A percentile compares a stretch with the other conserved stretches of the same genome.
Evolutionary conservation across 2,329 filamentous ascomycete species (phyloP).

Genomic region (Xylariaceae sp.): DNA sequence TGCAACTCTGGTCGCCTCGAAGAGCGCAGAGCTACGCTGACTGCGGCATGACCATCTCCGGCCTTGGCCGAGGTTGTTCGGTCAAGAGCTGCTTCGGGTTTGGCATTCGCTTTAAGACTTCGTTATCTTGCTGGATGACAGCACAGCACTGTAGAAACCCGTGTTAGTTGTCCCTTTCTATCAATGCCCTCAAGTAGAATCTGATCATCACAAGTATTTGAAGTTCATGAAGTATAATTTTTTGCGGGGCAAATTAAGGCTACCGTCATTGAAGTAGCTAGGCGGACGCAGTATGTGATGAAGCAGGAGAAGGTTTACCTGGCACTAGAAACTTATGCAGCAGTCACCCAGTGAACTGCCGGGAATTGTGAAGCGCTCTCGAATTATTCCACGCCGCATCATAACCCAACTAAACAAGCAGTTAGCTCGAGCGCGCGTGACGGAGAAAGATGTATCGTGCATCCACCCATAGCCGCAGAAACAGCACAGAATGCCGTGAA

Average conservation of each 20-base stretch:
- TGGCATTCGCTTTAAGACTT: conserved; percentile 46
- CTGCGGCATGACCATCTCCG: conserved; percentile 19
- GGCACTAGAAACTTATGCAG: conserved; percentile 59
- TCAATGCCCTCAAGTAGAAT: no score
- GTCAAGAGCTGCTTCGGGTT: conserved; percentile 29
- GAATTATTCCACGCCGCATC: conserved; percentile 60
- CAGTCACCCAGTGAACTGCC: conserved; percentile 57
- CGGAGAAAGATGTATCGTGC: conserved; percentile 37
- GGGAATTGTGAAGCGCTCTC: conserved; percentile 58
- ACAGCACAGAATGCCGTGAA: conserved; percentile 47
- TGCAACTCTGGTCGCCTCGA: no score
- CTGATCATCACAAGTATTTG: background rate
- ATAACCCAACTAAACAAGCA: conserved; percentile 49
- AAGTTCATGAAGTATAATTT: background rate
- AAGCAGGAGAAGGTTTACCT: conserved; percentile 21
- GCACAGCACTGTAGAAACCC: conserved; percentile 58
- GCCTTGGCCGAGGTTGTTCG: conserved; percentile 15
- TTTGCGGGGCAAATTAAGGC: no score
- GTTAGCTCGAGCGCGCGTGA: background rate
- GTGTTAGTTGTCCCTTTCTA: no score
- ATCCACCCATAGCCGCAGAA: conserved; percentile 52
- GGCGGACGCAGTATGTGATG: no score
- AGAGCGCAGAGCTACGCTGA: no score
- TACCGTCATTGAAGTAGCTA: no score
- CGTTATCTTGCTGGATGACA: conserved; percentile 64